phyloP scores from a whole-genome alignment of 2,329 filamentous ascomycete species.

The Pseudomassariella vexata region DNA sequence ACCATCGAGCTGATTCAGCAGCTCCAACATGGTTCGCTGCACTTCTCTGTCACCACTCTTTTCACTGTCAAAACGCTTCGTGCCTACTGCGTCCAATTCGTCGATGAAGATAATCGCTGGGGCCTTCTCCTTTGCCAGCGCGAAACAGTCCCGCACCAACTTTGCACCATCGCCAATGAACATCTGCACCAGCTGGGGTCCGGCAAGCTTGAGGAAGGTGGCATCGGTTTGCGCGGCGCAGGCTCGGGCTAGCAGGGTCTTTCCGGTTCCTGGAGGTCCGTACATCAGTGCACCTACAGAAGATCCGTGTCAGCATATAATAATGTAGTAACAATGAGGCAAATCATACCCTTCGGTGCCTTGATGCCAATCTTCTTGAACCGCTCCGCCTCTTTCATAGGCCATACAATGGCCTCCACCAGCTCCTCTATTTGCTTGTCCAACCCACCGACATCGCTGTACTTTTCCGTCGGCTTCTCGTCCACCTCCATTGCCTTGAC shows the following conservation, averaged over 20 bases:
- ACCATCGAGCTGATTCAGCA: conserved; percentile 96
- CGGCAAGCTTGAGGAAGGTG: conserved; percentile 96
- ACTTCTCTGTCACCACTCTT: conserved; percentile 98
- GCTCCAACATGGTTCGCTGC: conserved; percentile 96
- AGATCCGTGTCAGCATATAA: conserved; percentile 9
- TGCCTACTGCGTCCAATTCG: conserved; percentile 95
- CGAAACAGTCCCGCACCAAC: conserved; percentile 94
- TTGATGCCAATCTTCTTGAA: conserved; percentile 99
- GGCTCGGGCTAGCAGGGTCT: conserved; percentile 87
- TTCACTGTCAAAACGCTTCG: conserved; percentile 97
- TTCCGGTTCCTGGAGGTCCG: conserved; percentile 83
- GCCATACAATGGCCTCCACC: conserved; percentile 97
- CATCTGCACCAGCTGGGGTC: conserved; percentile 97
- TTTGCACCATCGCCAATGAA: conserved; percentile 99
- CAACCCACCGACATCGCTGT: conserved; percentile 92
- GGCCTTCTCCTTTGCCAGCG: conserved; percentile 95
- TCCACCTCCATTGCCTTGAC: conserved; percentile 99
- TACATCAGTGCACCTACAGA: conserved; percentile 89
- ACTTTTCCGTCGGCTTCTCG: conserved; percentile 99
- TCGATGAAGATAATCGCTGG: conserved; percentile 99
- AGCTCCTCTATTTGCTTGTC: conserved; percentile 99
- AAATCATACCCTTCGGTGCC: conserved; percentile 80
- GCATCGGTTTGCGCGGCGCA: conserved; percentile 97
- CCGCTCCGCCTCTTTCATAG: conserved; percentile 98
- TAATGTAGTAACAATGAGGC: conserved; percentile 4